Conservation (phyloP, 768 basidiomycete genomes). For the Amanita fuliginea region DNA sequence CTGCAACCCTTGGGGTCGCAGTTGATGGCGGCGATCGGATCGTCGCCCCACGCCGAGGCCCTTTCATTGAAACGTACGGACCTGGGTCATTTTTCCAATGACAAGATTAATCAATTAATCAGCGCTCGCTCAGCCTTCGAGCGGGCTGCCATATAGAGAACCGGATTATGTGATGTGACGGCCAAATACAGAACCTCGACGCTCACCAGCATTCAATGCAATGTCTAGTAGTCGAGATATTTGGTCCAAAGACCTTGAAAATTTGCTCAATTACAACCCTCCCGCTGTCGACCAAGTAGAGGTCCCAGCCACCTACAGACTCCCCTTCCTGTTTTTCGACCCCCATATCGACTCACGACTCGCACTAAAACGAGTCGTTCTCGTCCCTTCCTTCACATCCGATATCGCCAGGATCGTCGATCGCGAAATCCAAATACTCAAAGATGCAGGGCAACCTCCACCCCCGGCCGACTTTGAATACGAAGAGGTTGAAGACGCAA, state of each 20-base stretch:
- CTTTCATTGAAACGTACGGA: too few relatives aligned
- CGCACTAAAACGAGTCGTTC: background rate
- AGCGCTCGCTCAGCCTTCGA: too few relatives aligned
- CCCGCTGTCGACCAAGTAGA: background rate
- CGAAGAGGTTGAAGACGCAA: background rate
- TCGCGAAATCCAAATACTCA: background rate
- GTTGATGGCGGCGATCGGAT: too few relatives aligned
- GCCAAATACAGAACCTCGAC: too few relatives aligned
- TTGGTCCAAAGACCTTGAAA: background rate
- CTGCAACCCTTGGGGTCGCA: too few relatives aligned
- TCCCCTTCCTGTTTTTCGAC: background rate
- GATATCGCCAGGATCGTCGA: background rate
- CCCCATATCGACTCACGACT: background rate
- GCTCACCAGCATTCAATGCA: conserved; percentile 6
- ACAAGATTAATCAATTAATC: too few relatives aligned
- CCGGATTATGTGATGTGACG: too few relatives aligned
- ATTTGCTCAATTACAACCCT: background rate
- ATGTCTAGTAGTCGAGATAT: background rate
- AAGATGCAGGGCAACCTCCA: background rate
- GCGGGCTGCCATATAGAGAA: too few relatives aligned
- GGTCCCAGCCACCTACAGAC: too few relatives aligned
- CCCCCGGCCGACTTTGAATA: background rate
- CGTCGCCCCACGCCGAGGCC: too few relatives aligned
- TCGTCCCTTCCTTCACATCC: background rate
- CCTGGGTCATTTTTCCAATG: too few relatives aligned